phyloP scores from a whole-genome alignment of 495 filamentous ascomycete genomes.

The Talaromyces nanjingensis region DNA sequence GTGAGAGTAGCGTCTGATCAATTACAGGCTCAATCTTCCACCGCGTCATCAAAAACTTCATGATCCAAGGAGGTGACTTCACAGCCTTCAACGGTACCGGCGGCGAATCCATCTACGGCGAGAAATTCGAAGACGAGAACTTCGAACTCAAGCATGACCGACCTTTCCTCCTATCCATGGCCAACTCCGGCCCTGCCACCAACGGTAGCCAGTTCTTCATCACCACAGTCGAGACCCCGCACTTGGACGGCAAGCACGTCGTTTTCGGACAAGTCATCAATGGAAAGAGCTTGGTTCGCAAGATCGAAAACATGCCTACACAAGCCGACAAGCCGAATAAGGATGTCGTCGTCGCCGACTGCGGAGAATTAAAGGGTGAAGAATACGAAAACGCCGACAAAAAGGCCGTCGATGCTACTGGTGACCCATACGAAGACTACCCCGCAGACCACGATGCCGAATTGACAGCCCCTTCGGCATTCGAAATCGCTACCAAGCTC shows the following conservation, averaged over 20 bases:
- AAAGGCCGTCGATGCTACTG: slow-evolving; percentile 67
- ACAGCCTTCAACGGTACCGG: slow-evolving; percentile 93
- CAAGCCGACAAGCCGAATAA: slow-evolving; percentile 70
- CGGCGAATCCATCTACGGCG: slow-evolving; percentile 95
- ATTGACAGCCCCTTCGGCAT: slow-evolving; percentile 44
- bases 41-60: slow-evolving; percentile 97
- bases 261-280: slow-evolving; percentile 58
- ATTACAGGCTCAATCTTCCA: slow-evolving; percentile 71
- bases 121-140: slow-evolving; percentile 97
- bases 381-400: slow-evolving; percentile 55
- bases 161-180: slow-evolving; percentile 94
- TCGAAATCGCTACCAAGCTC: slow-evolving; percentile 72
- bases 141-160: slow-evolving; percentile 90
- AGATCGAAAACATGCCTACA: slow-evolving; percentile 83
- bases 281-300: slow-evolving; percentile 84
- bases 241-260: slow-evolving; percentile 91
- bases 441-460: slow-evolving; percentile 78
- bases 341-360: slow-evolving; percentile 73
- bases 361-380: slow-evolving; percentile 72
- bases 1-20: slow-evolving; percentile 1
- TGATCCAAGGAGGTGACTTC: slow-evolving; percentile 99
- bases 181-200: slow-evolving; percentile 88
- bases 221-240: slow-evolving; percentile 87
- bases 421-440: slow-evolving; percentile 94
- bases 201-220: slow-evolving; percentile 99